Percentiles rank a stretch among this genome's conserved stretches.
These are phyloP conservation scores for Populus pruinosa DNA, from an alignment of 345 rosid genomes.

Conservation along the genomic window DNA sequence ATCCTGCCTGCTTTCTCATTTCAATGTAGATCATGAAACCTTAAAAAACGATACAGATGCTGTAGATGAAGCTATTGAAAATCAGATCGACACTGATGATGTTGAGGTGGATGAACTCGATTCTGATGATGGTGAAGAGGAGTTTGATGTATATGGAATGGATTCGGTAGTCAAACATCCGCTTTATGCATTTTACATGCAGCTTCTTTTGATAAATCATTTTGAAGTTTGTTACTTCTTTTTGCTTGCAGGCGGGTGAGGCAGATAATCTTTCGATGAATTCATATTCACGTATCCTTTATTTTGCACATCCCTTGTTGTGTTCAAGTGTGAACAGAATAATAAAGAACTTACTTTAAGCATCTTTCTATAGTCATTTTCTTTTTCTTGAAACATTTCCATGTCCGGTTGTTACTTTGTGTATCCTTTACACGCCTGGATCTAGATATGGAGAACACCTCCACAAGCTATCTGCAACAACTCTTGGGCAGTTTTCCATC, in stretches of 20 bases:
- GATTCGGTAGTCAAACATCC: slow-evolving; percentile 43
- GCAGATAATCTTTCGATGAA: slow-evolving; percentile 52
- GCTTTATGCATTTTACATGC: not conserved
- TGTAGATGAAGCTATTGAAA: slow-evolving; percentile 39
- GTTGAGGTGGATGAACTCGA: slow-evolving; percentile 52
- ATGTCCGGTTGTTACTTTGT: not conserved
- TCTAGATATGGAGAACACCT: slow-evolving; percentile 62
- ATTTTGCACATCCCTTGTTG: slow-evolving; percentile 2
- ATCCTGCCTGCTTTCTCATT: slow-evolving; percentile 2
- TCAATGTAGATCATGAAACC: not conserved
- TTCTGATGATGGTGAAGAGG: slow-evolving; percentile 60
- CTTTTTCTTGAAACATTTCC: not conserved
- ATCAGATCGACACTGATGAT: slow-evolving; percentile 25
- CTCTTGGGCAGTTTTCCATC: slow-evolving; percentile 80
- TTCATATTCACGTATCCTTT: slow-evolving; percentile 68
- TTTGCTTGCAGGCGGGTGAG: slow-evolving; percentile 49
- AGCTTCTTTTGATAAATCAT: not conserved
- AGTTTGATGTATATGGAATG: slow-evolving; percentile 55
- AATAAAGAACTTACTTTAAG: not conserved
- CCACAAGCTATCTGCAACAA: slow-evolving; percentile 77
- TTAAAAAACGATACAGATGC: slow-evolving; percentile 14
- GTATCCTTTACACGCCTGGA: slow-evolving; percentile 47
- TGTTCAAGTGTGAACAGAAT: not conserved
- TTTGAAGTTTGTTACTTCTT: not conserved
- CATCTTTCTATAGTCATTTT: not conserved